Base-by-base conservation (phyloP, 371 early-diverging fungal species). In the Gilbertella persicaria region DNA sequence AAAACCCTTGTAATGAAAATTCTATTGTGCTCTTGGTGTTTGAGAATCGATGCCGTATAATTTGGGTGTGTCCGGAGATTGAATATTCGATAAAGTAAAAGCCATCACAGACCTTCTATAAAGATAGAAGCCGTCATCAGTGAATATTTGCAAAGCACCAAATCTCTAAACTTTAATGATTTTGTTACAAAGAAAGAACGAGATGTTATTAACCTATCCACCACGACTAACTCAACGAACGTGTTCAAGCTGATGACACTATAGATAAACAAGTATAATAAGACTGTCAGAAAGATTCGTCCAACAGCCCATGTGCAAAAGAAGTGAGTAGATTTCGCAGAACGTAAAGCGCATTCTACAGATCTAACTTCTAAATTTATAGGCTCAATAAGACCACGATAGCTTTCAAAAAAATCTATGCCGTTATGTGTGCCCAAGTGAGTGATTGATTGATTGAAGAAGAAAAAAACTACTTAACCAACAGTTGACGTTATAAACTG, bases 161-260 rank as follows among this genome's bases (percentile, higher is more conserved):
- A 49, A 25, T 49, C 49, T 49, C 40, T 40, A 49, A 49, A 49
- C 49, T 49, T 49, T 49, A 8, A 48, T 16, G 48, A 38, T 48
- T 48, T 48, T 36, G 36, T 38, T 48, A 38, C 38, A 38, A 48
- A 48, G 38, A 48, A 48, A 25, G 48, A 49, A 49, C 39, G 49
- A 49, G 39, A 39, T 23, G 39, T 49, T 40, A 49, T 49, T 25
- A 49, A 49, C 49, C 39, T 49, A 39, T 49, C 38, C 39, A 25
- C 39, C 25, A 39, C 19, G 39, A 50, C 50, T 50, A 50, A 50
- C 40, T 39, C 40, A 39, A 39, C 50, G 29, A 50, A 50, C 40
- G 40, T 19, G 40, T 50, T 50, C 50, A 39, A 39, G 40, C 40
- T 50, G 29, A 50, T 50, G 38, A 40, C 50, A 46, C 40, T 50